Conservation (phyloP, 176 grass and related monocot species). For the Eleusine indica region DNA sequence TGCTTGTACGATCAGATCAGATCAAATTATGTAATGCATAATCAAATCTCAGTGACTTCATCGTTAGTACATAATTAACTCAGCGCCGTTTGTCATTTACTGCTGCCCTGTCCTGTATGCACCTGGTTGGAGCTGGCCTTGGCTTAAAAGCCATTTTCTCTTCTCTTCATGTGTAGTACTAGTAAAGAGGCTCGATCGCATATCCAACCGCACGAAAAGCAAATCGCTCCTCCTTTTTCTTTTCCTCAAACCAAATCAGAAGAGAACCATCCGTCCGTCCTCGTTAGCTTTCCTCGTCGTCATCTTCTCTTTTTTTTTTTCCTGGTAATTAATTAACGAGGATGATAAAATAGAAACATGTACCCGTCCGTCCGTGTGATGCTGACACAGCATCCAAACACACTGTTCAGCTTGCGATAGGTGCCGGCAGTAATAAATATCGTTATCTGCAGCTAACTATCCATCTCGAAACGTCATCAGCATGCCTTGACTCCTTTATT, state of each 20-base stretch:
- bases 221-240: not conserved
- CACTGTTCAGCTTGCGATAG: not conserved
- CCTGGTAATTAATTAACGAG: not conserved
- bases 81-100: constrained; percentile 15
- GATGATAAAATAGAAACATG: not conserved
- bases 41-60: constrained; percentile 16
- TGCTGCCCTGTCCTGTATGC: not conserved
- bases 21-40: not conserved
- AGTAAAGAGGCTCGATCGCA: not conserved
- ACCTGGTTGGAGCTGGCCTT: not conserved
- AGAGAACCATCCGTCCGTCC: not conserved
- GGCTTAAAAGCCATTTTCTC: not conserved
- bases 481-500: not conserved
- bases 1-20: not conserved
- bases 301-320: not conserved
- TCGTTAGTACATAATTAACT: not conserved
- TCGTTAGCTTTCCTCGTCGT: not conserved
- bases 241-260: not conserved
- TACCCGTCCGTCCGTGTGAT: not conserved
- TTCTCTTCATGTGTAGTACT: too few relatives aligned
- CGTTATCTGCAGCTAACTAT: not conserved
- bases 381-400: not conserved
- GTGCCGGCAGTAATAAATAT: not conserved
- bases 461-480: not conserved
- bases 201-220: not conserved